Base-by-base conservation (phyloP, 2,329 filamentous ascomycete genomes). In the Fusarium marasasianum region DNA sequence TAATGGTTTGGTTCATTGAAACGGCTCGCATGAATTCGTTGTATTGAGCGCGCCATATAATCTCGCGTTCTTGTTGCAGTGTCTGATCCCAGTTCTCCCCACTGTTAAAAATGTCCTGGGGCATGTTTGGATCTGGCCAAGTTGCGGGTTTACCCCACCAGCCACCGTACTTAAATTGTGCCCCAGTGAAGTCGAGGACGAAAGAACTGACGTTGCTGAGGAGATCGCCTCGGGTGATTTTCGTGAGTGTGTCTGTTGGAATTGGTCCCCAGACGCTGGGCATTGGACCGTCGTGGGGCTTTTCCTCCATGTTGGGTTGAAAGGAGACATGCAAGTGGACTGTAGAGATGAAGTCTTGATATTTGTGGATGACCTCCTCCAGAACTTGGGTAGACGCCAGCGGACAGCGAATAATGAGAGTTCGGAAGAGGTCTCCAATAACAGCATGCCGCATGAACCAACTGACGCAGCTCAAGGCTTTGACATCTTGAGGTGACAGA, bases 1-100 rank as follows among this genome's bases (percentile, higher is more conserved):
- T 45, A 7, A 70, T 58, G 2, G 26, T 70, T 3, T 17, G 11
- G 11, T 69, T 70, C 5, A 5, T 15, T 4, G 41, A 31, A 4
- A 69, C 12, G 13, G 26, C 26, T 6, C 15, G 26, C 37, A 55
- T 63, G 4, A 63, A 18, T 8, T 69, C 64, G 11, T 31, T 53
- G 47, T 53, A 47, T 15, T 70, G 57, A 11, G 57, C 24, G 10
- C 64, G 57, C 66, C 66, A 70, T 3, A 44, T 22, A 17, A 45
- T 2, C 2, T 20, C 15, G 2, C 3, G 8, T 14, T 66, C 62
- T 18, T 40, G 40, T 1, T 31, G n/a, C 1, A 41, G 20, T 12
- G n/a, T 58, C 8, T 13, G 9, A 8, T 47, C 40, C 14, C 38
- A 29, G 3, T 15, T 7, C 15, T 67, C 62, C 5, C 14, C n/a